Percentiles rank a stretch among this genome's conserved stretches.
Conservation (phyloP, 441 rosid genomes). For the Aleurites moluccanus region DNA sequence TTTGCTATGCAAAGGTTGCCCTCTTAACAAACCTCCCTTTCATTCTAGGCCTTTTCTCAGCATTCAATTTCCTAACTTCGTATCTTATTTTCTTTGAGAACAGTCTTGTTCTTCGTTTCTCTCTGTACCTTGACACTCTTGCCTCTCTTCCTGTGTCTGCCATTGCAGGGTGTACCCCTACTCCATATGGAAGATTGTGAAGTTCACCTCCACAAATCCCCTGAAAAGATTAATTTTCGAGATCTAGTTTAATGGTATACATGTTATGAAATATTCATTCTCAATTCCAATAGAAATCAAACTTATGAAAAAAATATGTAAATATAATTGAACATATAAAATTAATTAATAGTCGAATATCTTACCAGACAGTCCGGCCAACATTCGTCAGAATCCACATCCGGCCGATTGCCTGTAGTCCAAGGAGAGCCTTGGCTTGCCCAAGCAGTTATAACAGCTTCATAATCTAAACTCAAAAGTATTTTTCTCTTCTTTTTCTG, state of each 20-base stretch:
- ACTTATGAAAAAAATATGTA: too few relatives aligned
- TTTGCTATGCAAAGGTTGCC: slow-evolving; percentile 37
- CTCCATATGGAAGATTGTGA: slow-evolving; percentile 24
- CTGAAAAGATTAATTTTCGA: slow-evolving; percentile 18
- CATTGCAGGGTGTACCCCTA: slow-evolving; percentile 22
- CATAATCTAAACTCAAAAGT: slow-evolving; percentile 62
- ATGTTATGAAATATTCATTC: too few relatives aligned
- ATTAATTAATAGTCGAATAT: too few relatives aligned
- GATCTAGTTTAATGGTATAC: too few relatives aligned
- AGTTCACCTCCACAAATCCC: slow-evolving; percentile 32
- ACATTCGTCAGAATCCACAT: slow-evolving; percentile 47
- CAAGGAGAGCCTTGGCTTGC: slow-evolving; percentile 70
- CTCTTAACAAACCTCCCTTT: slow-evolving; percentile 96
- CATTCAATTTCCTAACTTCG: slow-evolving; percentile 89
- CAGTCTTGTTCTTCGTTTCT: slow-evolving; percentile 83
- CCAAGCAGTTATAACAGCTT: slow-evolving; percentile 68
- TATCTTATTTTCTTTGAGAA: slow-evolving; percentile 96
- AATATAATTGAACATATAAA: too few relatives aligned
- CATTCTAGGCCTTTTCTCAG: slow-evolving; percentile 97
- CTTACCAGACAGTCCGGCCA: slow-evolving; percentile 60
- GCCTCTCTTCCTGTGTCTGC: slow-evolving; percentile 78
- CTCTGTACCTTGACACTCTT: slow-evolving; percentile 77
- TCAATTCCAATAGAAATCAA: too few relatives aligned
- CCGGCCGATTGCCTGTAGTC: slow-evolving; percentile 69
- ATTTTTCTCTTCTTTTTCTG: slow-evolving; percentile 40